Evolutionary conservation across 2,329 filamentous ascomycete genomes (phyloP).

Genomic region (Exophiala xenobiotica): DNA sequence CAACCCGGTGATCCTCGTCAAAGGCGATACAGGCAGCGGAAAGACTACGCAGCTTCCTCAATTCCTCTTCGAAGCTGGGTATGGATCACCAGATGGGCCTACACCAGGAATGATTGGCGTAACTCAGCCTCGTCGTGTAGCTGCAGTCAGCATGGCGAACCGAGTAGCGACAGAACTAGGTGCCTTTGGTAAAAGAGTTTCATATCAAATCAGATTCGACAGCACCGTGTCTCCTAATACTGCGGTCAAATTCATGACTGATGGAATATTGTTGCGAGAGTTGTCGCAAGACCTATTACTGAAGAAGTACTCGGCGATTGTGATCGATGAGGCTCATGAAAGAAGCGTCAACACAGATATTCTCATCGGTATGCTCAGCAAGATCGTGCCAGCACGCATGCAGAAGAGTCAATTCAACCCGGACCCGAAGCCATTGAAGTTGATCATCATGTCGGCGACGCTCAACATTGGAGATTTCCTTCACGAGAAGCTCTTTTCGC

Average conservation of each 20-base stretch:
- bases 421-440: constrained; percentile 74
- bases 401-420: constrained; percentile 71
- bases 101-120: constrained; percentile 92
- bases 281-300: constrained; percentile 85
- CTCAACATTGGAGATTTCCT: constrained; percentile 87
- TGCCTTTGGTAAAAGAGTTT: constrained; percentile 71
- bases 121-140: constrained; percentile 91
- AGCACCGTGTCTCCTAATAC: constrained; percentile 77
- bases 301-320: constrained; percentile 84
- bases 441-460: constrained; percentile 98
- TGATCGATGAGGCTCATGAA: constrained; percentile 97
- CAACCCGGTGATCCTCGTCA: constrained; percentile 84
- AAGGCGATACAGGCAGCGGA: constrained; percentile 91
- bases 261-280: constrained; percentile 90
- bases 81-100: constrained; percentile 72
- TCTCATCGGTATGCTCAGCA: constrained; percentile 92
- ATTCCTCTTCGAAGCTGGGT: constrained; percentile 91
- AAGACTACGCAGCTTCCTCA: constrained; percentile 98
- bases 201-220: constrained; percentile 95
- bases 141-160: constrained; percentile 94
- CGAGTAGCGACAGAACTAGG: constrained; percentile 85
- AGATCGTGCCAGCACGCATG: constrained; percentile 80
- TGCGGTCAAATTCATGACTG: constrained; percentile 97
- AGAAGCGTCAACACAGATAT: constrained; percentile 97
- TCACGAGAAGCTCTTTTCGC: constrained; percentile 78